Evolutionary conservation across 2,329 filamentous ascomycete genomes (phyloP), one percentile per base, ranked within the genome.

Genomic region (Gaeumannomyces sp.): DNA sequence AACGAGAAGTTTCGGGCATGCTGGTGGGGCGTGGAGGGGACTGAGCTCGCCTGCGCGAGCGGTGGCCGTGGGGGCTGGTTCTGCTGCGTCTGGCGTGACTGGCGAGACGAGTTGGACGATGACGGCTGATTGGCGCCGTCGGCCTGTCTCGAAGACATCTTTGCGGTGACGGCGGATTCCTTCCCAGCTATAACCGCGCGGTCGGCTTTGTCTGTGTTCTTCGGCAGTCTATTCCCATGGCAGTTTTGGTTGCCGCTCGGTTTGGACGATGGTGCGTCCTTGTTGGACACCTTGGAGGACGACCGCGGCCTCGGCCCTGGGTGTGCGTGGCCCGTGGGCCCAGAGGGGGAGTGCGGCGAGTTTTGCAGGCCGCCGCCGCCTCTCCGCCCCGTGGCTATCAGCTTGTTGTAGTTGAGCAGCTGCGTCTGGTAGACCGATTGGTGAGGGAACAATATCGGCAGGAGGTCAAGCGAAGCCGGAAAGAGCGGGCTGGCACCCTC

Each of bases 11-110:
- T 89, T 66, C 92, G 88, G 69, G 93, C 87, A 76, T 91, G 90
- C 75, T 97, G 93, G 73, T 94, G 91, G 11, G 94, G 95, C 3
- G 94, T 98, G 1, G 94, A 96, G 1, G 94, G 94, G 61, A 97
- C 91, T 11, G 94, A 98, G 74, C 85, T 96, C 29, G 94, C 96
- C 73, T 96, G 83, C 19, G 77, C 72, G 64, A 76, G 74, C 33
- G 71, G 72, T 62, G 74, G 72, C 31, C 69, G 70, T 50, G 72
- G 72, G 8, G 70, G 70, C 59, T 67, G 67, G 60, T 61, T 60
- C 28, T 65, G 62, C 60, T 61, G 56, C 38, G 33, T 7, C 60
- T 61, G 50, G 58, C 38, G 53, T 22, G 57, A 5, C 45, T 59
- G 58, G 29, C 16, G 53, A 53, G 58, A 19, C 25, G 57, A 16